Evolutionary conservation across 1,139 yeast species (phyloP).

Genomic region (Taphrina wiesneri): DNA sequence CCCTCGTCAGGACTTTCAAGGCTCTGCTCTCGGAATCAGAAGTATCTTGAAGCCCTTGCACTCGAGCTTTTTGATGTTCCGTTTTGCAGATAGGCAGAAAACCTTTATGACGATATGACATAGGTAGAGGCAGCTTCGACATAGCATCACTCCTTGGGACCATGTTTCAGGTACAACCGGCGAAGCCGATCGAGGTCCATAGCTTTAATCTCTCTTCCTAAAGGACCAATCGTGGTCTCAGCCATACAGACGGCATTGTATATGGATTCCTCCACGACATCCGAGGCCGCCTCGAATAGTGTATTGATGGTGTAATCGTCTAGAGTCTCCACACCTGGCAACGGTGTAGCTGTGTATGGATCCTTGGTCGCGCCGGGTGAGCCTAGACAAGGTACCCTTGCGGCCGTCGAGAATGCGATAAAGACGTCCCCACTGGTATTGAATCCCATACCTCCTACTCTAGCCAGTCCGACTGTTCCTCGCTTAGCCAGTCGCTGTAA

Average conservation of each 20-base stretch:
- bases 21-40: too few species aligned
- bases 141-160: conserved; percentile 2
- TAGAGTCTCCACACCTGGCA: background rate
- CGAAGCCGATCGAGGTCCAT: conserved; percentile 13
- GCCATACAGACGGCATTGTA: conserved; percentile 24
- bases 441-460: conserved; percentile 15
- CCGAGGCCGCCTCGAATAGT: conserved; percentile 13
- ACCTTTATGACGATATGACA: too few species aligned
- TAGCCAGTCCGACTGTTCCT: conserved; percentile 8
- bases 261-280: conserved; percentile 12
- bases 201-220: conserved; percentile 7
- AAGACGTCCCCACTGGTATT: conserved; percentile 20
- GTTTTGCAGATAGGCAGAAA: too few species aligned
- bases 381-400: conserved; percentile 8
- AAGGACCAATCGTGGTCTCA: background rate
- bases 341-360: background rate
- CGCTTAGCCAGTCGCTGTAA: conserved; percentile 17
- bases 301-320: conserved; percentile 19
- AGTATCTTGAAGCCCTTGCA: too few species aligned
- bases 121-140: too few species aligned
- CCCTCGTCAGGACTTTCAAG: too few species aligned
- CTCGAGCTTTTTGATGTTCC: too few species aligned
- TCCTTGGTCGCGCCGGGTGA: conserved; percentile 2
- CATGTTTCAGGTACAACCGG: conserved; percentile 4
- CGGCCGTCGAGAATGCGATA: conserved; percentile 18